Conservation (phyloP, 2,329 filamentous ascomycete genomes). For the Ascochyta lentis region DNA sequence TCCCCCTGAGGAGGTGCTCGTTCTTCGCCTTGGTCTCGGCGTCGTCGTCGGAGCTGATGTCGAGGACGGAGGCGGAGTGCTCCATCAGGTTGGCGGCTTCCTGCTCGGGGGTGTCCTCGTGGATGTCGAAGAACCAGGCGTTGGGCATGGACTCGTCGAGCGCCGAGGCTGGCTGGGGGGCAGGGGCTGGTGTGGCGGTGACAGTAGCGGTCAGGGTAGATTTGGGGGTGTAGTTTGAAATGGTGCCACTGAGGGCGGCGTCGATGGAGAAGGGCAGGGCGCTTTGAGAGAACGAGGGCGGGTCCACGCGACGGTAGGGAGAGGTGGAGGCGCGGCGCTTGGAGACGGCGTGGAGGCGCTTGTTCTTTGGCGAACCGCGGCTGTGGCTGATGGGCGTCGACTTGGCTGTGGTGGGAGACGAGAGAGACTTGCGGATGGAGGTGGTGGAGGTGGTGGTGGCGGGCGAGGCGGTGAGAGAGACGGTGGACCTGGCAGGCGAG, state of each 20-base stretch:
- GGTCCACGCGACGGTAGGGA: conserved; percentile 74
- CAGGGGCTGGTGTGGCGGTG: conserved; percentile 44
- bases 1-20: conserved; percentile 69
- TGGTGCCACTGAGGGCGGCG: conserved; percentile 79
- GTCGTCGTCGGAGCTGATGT: conserved; percentile 90
- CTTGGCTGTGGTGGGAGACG: conserved; percentile 51
- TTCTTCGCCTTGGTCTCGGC: conserved; percentile 62
- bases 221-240: conserved; percentile 66
- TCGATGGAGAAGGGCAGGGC: conserved; percentile 80
- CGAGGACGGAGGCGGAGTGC: conserved; percentile 83
- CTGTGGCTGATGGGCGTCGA: conserved; percentile 56
- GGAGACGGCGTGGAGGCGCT: conserved; percentile 72
- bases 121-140: conserved; percentile 89
- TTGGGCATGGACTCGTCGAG: conserved; percentile 64
- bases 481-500: conserved; percentile 32
- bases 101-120: conserved; percentile 89
- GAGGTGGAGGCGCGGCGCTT: conserved; percentile 68
- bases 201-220: conserved; percentile 34
- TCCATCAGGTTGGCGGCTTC: conserved; percentile 92
- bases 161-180: conserved; percentile 41
- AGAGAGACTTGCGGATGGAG: conserved; percentile 49
- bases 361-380: conserved; percentile 78
- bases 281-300: conserved; percentile 64
- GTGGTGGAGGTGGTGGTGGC: conserved; percentile 29
- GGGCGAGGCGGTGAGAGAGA: conserved; percentile 37